Evolutionary conservation across 306 rosid genomes (phyloP), one percentile per base, ranked within the genome.

Genomic region (Delonix regia): DNA sequence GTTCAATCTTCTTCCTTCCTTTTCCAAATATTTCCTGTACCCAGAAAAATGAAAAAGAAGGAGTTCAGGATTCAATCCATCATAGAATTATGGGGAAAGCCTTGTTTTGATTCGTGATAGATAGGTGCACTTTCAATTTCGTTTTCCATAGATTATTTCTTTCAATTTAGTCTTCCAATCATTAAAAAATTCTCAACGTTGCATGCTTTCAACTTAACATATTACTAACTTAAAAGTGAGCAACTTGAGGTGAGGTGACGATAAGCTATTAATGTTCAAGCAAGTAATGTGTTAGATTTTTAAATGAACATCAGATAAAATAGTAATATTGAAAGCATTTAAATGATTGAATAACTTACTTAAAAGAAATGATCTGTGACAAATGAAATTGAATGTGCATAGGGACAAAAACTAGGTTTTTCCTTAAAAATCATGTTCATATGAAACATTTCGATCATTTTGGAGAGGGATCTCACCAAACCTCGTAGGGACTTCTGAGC

Each of bases 401-500:
- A 62, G 24, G 15, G 69, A 62, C 25, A 6, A 62, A 62, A 62
- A 7, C 8, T n/a, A 34, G 8, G 15, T 14, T 63, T 34, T 63
- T 63, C 48, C 47, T 36, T 27, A 7, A 39, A 24, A 69, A 66
- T 27, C 62, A 48, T 22, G 38, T 25, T 9, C 63, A 61, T 52
- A 15, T 21, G 48, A n/a, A 81, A 69, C 11, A 51, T 6, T 47
- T 33, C 0, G 21, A 64, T 25, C 8, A 13, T 42, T 84, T 78
- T n/a, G 60, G 90, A 25, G 52, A 48, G 76, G 82, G 83, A 60
- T 80, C 99, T 90, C 90, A 95, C 98, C 98, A 93, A 93, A 80
- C 93, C 99, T 85, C 92, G 75, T 13, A 95, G 89, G 42, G 97
- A 89, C 80, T 92, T 92, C 86, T 95, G 94, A 13, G 98, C 97